Evolutionary conservation across 2,329 filamentous ascomycete species (phyloP), one percentile per base, ranked within the genome.

Genomic region (Blastomyces emzantsi): DNA sequence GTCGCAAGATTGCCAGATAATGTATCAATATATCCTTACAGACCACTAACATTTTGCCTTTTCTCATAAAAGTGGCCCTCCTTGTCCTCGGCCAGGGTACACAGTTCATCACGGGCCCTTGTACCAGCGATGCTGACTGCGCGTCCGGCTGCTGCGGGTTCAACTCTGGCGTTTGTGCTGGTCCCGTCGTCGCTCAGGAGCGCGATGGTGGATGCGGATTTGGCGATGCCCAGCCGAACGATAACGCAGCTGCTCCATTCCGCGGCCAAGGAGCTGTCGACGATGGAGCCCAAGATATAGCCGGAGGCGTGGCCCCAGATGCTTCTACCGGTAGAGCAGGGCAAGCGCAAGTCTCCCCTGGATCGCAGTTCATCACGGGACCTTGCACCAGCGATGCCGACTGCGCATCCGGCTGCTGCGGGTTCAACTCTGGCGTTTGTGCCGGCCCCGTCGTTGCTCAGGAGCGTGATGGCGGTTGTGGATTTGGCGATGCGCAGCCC

Each of bases 331-430:
- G 39, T 39, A 54, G n/a, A 3, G 49, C 41, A 22, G 62, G 49
- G 30, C 51, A 56, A 22, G 30, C 3, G 19, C 30, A n/a, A 39
- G 54, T 39, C 54, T 36, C 43, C 33, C 52, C 63, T 15, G 74
- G 70, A 41, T 73, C 67, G 3, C 75, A 77, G 62, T 77, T 77
- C 69, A 76, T 77, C 67, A 77, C 75, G 19, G 75, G 75, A 1
- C 62, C 70, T 8, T 77, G 75, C 58, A 66, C 68, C 2, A 72
- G 72, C 4, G 74, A 76, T 61, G 74, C 74, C 5, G 74, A 77
- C 64, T 77, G 75, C 58, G 73, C 73, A 3, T 71, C 72, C 25
- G 71, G 69, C 17, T 71, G 63, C 70, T 76, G 52, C 72, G 71
- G 66, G 72, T 75, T 22, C 73, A 73, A 65, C 70, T 72, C 70